Percentiles rank a stretch among this genome's conserved stretches.
Conservation (phyloP, 305 asterid genomes). For the Solanum aculeatissimum region DNA sequence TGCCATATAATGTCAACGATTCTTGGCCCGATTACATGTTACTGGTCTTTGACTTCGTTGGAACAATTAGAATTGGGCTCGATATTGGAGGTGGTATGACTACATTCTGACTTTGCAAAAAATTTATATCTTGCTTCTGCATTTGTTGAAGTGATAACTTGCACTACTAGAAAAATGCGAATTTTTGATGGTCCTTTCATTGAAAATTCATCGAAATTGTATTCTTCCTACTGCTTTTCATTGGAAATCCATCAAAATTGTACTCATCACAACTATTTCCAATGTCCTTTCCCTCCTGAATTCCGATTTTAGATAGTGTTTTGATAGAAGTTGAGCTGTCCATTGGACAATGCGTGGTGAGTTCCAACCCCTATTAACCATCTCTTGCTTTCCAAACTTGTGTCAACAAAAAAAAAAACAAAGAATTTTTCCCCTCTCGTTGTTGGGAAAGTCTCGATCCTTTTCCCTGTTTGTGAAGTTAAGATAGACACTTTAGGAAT, state of each 20-base stretch:
- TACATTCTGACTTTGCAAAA: no score
- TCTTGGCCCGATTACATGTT: conserved; percentile 28
- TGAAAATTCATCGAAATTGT: not conserved
- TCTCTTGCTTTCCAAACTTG: not conserved
- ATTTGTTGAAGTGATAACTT: not conserved
- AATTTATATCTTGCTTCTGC: not conserved
- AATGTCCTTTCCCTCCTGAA: not conserved
- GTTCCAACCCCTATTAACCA: not conserved
- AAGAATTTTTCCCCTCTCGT: not conserved
- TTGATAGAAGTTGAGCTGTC: not conserved
- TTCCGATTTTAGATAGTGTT: not conserved
- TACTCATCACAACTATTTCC: not conserved
- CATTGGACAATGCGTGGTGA: not conserved
- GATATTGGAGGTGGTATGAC: no score
- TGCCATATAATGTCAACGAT: conserved; percentile 41
- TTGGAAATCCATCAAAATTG: not conserved
- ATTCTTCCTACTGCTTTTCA: not conserved
- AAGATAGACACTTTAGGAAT: no score
- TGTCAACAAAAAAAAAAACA: not conserved
- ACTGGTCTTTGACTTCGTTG: conserved; percentile 17
- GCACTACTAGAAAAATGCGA: not conserved
- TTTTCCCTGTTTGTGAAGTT: no score
- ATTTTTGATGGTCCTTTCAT: not conserved
- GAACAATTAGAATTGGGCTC: no score
- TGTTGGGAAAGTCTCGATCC: no score